Evolutionary conservation across 2,329 filamentous ascomycete species (phyloP), one percentile per base, ranked within the genome.

Genomic region (Epichloe baconii): DNA sequence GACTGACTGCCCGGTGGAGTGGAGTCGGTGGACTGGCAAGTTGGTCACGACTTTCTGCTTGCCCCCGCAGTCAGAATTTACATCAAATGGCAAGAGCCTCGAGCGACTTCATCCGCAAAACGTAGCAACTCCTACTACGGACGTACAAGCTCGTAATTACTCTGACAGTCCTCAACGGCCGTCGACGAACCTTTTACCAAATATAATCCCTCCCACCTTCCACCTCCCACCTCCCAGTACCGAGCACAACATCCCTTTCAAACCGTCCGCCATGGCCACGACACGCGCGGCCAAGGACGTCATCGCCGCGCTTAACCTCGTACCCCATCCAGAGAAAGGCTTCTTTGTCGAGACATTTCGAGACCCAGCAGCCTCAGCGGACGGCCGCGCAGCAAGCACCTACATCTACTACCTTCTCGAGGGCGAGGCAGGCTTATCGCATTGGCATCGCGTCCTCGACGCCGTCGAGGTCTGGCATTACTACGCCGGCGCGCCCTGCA

Each of bases 371-470:
- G 3, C 58, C 0, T 55, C 58, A 3, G 23, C 55, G 14, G 46
- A 60, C 11, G 62, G 57, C 41, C 73, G 73, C 51, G 70, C 73
- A 2, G 52, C 64, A 51, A 74, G 71, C 62, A 76, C 74, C 1
- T 67, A 66, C 47, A 78, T 77, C 57, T 78, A 77, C 63, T 77
- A 77, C 56, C 67, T 77, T 0, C 69, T 78, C 5, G 69, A 76
- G 50, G 70, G 71, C 36, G 54, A 61, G 7, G 61, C 55, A 1
- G 68, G 71, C 0, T 55, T 66, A 17, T 78, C 75, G 4, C 59
- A 68, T 52, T 78, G 73, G 75, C 75, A 78, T 60, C 71, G 71
- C 49, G 68, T 74, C 47, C 55, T 63, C 8, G 72, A 76, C 51
- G 69, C 70, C 3, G 70, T 62, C 38, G 73, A 78, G 57, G 61